These are phyloP conservation scores for Galeopsis tetrahit DNA, from an alignment of 257 asterid species.

Conservation along the genomic window DNA sequence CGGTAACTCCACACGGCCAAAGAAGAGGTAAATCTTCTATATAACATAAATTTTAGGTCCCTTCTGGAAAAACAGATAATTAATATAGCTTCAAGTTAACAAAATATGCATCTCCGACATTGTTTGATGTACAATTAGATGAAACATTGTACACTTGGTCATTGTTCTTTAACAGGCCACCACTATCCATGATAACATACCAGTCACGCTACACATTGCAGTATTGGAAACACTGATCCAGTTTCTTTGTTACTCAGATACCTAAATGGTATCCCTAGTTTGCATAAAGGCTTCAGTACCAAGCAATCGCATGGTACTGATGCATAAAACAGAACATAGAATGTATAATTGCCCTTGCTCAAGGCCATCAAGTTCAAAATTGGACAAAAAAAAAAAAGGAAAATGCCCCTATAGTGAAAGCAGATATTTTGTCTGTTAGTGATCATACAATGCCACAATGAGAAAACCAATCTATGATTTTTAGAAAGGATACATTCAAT, in stretches of 20 bases:
- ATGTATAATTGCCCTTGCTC: background rate
- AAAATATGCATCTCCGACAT: background rate
- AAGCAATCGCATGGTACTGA: background rate
- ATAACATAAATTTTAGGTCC: background rate
- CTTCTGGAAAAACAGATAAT: background rate
- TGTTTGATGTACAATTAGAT: background rate
- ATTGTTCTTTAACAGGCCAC: background rate
- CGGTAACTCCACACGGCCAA: background rate
- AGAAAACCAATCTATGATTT: conserved; percentile 6
- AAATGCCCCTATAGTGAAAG: conserved; percentile 11
- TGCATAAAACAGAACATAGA: background rate
- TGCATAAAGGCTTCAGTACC: background rate
- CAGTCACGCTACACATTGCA: background rate
- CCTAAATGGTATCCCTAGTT: background rate
- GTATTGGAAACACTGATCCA: background rate
- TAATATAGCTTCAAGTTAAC: conserved; percentile 20
- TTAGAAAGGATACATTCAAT: conserved; percentile 89
- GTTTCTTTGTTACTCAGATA: conserved; percentile 4
- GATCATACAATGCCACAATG: conserved; percentile 17
- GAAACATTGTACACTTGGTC: background rate
- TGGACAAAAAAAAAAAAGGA: background rate
- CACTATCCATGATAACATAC: background rate
- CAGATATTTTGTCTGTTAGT: conserved; percentile 13
- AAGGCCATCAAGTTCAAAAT: conserved; percentile 1
- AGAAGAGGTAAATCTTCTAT: background rate